Evolutionary conservation across 768 basidiomycete genomes (phyloP).

Genomic region (Asterophora lycoperdoides): DNA sequence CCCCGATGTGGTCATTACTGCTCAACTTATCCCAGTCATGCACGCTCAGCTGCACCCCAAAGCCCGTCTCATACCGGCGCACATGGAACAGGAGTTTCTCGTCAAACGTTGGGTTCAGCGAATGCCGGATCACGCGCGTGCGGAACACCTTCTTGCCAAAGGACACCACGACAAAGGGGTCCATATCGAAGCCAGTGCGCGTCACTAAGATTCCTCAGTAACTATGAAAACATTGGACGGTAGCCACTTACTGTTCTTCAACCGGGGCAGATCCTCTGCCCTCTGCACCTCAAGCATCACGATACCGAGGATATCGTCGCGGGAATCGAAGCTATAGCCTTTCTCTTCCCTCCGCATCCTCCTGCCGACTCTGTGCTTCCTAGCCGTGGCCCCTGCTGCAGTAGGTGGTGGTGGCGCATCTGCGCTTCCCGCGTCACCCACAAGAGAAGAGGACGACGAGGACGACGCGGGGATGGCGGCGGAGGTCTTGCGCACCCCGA

Average conservation of each 20-base stretch:
- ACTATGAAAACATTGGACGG: no score
- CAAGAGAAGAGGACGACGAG: not conserved
- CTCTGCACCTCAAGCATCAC: conserved; percentile 90
- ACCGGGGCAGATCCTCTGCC: conserved; percentile 78
- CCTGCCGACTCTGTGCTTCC: conserved; percentile 17
- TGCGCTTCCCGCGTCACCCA: no score
- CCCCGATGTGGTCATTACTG: conserved; percentile 86
- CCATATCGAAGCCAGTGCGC: conserved; percentile 91
- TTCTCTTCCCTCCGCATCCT: conserved; percentile 22
- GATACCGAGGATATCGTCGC: conserved; percentile 86
- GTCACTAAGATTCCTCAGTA: conserved; percentile 49
- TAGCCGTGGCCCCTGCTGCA: not conserved
- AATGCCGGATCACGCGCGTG: conserved; percentile 83
- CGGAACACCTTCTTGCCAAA: conserved; percentile 98
- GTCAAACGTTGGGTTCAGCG: conserved; percentile 83
- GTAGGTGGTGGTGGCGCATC: no score
- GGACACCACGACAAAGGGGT: conserved; percentile 92
- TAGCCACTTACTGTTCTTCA: conserved; percentile 74
- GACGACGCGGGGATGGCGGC: no score
- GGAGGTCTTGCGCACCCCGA: not conserved
- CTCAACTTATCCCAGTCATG: conserved; percentile 97
- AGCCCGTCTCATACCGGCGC: conserved; percentile 76
- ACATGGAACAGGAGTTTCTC: conserved; percentile 97
- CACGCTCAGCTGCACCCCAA: conserved; percentile 74
- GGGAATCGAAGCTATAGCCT: conserved; percentile 53